phyloP scores from a whole-genome alignment of 257 asterid species.

The Solanum phureja region DNA sequence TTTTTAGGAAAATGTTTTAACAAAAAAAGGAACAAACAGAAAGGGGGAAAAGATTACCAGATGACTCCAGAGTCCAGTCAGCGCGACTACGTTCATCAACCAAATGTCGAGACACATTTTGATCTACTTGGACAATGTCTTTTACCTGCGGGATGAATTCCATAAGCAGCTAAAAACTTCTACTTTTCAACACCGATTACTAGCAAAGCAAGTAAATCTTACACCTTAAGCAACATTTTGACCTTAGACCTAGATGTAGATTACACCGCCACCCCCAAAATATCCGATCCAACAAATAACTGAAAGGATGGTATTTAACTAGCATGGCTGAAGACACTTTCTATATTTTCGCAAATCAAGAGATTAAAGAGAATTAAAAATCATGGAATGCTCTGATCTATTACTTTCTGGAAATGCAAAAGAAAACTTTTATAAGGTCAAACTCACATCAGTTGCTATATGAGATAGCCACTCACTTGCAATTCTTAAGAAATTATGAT shows the following conservation, averaged over 20 bases:
- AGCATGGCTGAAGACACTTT: neutral
- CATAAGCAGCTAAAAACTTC: neutral
- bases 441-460: conserved; percentile 77
- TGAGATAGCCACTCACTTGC: conserved; percentile 77
- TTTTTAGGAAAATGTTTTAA: neutral
- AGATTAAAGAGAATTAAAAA: neutral
- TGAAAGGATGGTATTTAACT: neutral
- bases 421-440: neutral
- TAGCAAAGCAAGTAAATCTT: neutral
- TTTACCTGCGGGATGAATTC: conserved; percentile 48
- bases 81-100: conserved; percentile 36
- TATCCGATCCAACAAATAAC: neutral
- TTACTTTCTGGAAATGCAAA: neutral
- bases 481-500: conserved; percentile 41
- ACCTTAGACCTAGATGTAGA: neutral
- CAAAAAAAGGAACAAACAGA: neutral
- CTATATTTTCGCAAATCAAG: too few relatives aligned
- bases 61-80: conserved; percentile 85
- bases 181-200: neutral
- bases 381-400: neutral
- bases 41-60: conserved; percentile 27
- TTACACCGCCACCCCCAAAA: neutral
- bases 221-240: neutral
- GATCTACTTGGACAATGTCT: conserved; percentile 87
- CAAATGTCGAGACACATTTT: conserved; percentile 81